phyloP scores from a whole-genome alignment of 805 yeast genomes.

The Cyberlindnera suaveolens region DNA sequence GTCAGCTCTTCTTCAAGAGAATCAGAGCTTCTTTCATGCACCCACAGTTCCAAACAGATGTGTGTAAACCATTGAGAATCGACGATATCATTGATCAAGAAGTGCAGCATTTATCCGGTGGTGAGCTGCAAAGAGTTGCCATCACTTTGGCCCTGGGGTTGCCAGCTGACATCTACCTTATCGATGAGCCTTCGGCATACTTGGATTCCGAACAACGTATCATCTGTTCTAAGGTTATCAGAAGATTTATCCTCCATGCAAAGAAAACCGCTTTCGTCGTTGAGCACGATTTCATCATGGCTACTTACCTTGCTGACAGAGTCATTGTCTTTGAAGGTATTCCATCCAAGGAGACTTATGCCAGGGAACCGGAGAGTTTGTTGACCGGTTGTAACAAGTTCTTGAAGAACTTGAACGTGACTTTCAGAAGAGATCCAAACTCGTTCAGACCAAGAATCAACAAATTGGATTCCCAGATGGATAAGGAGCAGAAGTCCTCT shows the following conservation, averaged over 20 bases:
- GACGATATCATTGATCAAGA: slow-evolving; percentile 96
- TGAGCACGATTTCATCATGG: slow-evolving; percentile 99
- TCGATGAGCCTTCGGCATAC: slow-evolving; percentile 98
- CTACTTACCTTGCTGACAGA: slow-evolving; percentile 96
- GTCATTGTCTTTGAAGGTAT: slow-evolving; percentile 97
- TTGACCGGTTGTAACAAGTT: slow-evolving; percentile 96
- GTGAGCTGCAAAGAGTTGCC: slow-evolving; percentile 99
- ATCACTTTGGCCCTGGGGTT: slow-evolving; percentile 91
- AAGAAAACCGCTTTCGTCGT: slow-evolving; percentile 99
- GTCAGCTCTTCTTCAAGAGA: slow-evolving; percentile 95
- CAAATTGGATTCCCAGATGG: slow-evolving; percentile 97
- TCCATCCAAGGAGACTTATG: slow-evolving; percentile 82
- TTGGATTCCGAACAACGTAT: slow-evolving; percentile 99
- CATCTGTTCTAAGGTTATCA: slow-evolving; percentile 95
- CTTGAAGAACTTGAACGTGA: slow-evolving; percentile 93
- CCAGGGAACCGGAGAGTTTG: slow-evolving; percentile 86
- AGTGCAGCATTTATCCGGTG: slow-evolving; percentile 96
- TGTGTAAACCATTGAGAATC: slow-evolving; percentile 87
- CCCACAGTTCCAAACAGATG: slow-evolving; percentile 98
- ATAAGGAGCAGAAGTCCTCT: slow-evolving; percentile 86
- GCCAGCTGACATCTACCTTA: slow-evolving; percentile 91
- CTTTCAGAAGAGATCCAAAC: slow-evolving; percentile 98
- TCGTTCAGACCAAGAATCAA: slow-evolving; percentile 98
- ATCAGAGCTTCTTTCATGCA: slow-evolving; percentile 89
- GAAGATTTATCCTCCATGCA: slow-evolving; percentile 92